Base-by-base conservation (phyloP, 495 filamentous ascomycete species). In the Lasiosphaeria ovina region DNA sequence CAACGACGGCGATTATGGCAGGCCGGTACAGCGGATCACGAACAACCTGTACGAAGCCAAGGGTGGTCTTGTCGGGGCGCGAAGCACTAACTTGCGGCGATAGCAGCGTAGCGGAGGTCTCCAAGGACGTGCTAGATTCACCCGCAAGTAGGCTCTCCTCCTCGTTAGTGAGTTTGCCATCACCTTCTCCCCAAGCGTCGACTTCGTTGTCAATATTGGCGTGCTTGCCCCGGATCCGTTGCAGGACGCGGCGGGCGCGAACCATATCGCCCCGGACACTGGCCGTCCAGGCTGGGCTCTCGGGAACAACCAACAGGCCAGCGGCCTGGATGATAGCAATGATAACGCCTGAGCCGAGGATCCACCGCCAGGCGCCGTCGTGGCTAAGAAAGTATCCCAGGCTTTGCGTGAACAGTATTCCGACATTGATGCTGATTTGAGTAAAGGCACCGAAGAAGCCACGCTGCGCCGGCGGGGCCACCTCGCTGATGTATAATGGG, bases 401-500 rank as follows among this genome's bases (percentile, higher is more conserved):
- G 0, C 87, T 77, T 69, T 98, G 95, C 0, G 92, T 86, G 34
- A 87, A 74, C 10, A 98, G 71, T 53, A 98, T 98, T 12, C 94
- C 94, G n/a, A 94, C 75, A 66, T 97, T 97, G 70, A 93, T 91
- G 77, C 90, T 92, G 62, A 98, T 81, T 67, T 98, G 94, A 3
- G 94, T 98, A 66, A 95, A 87, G 14, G 89, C 87, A 7, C 95
- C 94, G 68, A 96, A 97, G 59, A 92, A 85, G 2, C 95, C 95
- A 47, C 88, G 87, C 53, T 89, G 82, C 4, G 75, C 75, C 0
- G 89, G 89, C 14, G 93, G 94, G 0, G 92, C 89, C 16, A 96
- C 80, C 72, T 98, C 95, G 16, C 90, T 91, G 59, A 98, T 89
- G 74, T 93, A 98, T 35, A 98, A 85, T n/a, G 94, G 94, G 0